These are phyloP conservation scores for Nemophila menziesii DNA, from an alignment of 257 asterid species.

Conservation along the genomic window DNA sequence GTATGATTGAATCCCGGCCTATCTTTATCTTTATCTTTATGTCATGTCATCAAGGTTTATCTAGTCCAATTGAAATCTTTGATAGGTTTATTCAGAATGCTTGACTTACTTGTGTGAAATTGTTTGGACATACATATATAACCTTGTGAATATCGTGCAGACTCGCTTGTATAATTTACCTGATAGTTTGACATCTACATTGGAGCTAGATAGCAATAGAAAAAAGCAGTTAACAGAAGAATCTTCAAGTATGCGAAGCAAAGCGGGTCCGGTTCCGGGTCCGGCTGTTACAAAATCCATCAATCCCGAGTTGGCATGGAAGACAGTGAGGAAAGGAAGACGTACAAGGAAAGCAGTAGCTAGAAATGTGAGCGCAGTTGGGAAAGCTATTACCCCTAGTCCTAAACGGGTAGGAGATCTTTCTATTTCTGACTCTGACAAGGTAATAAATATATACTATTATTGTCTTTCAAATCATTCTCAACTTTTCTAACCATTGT, in stretches of 20 bases:
- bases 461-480: not conserved
- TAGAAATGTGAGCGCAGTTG: conserved; percentile 33
- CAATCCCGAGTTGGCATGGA: conserved; percentile 50
- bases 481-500: not conserved
- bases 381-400: conserved; percentile 28
- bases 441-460: conserved; percentile 24
- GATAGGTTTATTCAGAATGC: too few species aligned
- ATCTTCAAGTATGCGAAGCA: conserved; percentile 33
- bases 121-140: not conserved
- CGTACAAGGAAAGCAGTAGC: conserved; percentile 50
- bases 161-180: conserved; percentile 25
- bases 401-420: conserved; percentile 70
- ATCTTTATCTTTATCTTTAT: too few species aligned
- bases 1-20: too few species aligned
- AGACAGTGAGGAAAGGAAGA: conserved; percentile 58
- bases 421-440: conserved; percentile 64
- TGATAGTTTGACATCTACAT: conserved; percentile 8
- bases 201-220: conserved; percentile 13
- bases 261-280: conserved; percentile 40
- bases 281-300: conserved; percentile 38
- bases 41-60: too few species aligned
- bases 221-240: conserved; percentile 15
- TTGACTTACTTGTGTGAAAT: not conserved
- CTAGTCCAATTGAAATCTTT: too few species aligned
- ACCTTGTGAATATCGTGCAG: conserved; percentile 18